These are phyloP conservation scores for Trifolium fragiferum DNA, from an alignment of 306 rosid species.

Conservation along the genomic window DNA sequence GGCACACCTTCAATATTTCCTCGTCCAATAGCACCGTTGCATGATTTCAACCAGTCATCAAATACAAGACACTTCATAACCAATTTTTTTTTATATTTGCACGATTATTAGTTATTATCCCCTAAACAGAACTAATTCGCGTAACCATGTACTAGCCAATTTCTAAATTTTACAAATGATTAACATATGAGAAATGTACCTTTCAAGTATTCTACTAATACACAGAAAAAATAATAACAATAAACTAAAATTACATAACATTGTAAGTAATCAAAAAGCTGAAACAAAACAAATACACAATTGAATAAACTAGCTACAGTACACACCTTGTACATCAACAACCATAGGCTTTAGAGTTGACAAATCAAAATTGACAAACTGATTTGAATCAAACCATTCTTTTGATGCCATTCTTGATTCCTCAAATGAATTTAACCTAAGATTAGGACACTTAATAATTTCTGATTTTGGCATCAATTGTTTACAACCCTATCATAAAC, in stretches of 20 bases:
- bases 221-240: conserved; percentile 9
- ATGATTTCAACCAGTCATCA: conserved; percentile 22
- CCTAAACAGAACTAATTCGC: neutral
- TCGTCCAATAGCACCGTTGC: neutral
- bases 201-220: neutral
- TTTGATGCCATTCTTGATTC: conserved; percentile 52
- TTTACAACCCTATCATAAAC: conserved; percentile 60
- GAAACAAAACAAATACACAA: conserved; percentile 23
- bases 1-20: conserved; percentile 17
- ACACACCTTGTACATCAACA: conserved; percentile 69
- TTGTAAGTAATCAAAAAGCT: neutral
- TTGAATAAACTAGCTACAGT: conserved; percentile 29
- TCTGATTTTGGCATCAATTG: conserved; percentile 53
- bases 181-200: too few relatives aligned
- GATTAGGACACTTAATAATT: conserved; percentile 49
- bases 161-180: neutral
- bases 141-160: neutral
- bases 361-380: conserved; percentile 50
- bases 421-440: conserved; percentile 47
- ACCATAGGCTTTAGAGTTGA: conserved; percentile 55
- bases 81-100: too few relatives aligned
- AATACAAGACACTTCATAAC: neutral
- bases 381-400: conserved; percentile 49
- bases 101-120: conserved; percentile 19
- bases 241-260: conserved; percentile 3